Evolutionary conservation across 2,329 filamentous ascomycete genomes (phyloP), one percentile per base, ranked within the genome.

Genomic region (Fusarium nygamai): DNA sequence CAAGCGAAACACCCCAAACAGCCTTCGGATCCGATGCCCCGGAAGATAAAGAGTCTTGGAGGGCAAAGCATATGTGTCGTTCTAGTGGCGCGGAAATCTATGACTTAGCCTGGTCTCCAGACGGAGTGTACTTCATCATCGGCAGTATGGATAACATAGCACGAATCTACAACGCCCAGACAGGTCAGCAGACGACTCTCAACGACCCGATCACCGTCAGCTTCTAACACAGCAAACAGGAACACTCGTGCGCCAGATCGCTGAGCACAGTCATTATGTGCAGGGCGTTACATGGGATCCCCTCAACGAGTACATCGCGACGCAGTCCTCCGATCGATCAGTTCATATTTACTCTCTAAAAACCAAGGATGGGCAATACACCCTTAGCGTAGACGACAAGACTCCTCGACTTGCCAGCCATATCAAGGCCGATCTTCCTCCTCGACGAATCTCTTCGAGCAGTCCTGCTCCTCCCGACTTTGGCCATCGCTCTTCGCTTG

Each of bases 101-200:
- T 84, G 96, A 99, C 83, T 86, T 99, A 65, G 96, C 96, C 58
- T 99, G 96, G 97, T 98, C 96, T 56, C 97, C 97, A n/a, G 96
- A 99, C 83, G 95, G 94, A 44, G 87, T 92, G 44, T 96, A 97
- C 85, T 98, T 99, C 86, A 98, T 99, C 78, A 98, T 97, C 31
- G 96, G 96, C 44, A 98, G 96, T 85, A 98, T 99, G 95, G 96
- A 99, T 85, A 99, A 99, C 82, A 92, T 98, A 81, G 95, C 96
- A 67, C 91, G 96, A 68, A 98, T 99, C 78, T 98, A 98, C 87
- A 98, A 97, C 83, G 94, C 95, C 64, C 92, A 93, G 74, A 96
- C 93, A 78, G 96, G 94, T 95, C 86, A 73, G 88, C 76, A 71
- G 56, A n/a, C 64, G 46, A 61, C 46, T 53, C 41, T 24, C 20